Base-by-base conservation (phyloP, 306 rosid species). In the Sophora flavescens region DNA sequence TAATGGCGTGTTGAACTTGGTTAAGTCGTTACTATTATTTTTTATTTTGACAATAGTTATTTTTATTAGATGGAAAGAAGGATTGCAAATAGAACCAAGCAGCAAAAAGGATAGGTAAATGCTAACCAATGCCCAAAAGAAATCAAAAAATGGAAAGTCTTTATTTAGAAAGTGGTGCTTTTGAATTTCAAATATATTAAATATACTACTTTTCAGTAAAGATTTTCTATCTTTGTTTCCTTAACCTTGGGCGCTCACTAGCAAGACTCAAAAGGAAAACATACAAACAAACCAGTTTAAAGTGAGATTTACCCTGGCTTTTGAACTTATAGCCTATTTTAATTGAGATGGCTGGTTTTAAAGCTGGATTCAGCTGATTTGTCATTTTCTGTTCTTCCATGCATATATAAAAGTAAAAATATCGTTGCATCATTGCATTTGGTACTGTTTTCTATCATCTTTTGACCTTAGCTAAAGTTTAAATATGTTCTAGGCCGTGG, bases 401-500 rank as follows among this genome's bases (percentile, higher is more conserved):
- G 80, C 62, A 15, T 71, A 35, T 56, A 22, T 39, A 54, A 38
- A 32, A 45, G 45, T 36, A 48, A 33, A 33, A 22, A 18, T 39
- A 39, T 65, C 56, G 44, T 61, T 61, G 14, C 50, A 9, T 15
- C 45, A 16, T 42, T 44, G 58, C 50, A 36, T 54, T 47, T 58
- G 26, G 39, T 17, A 35, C 61, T 22, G 12, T 33, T 30, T 70
- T 59, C 51, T 38, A 4, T 73, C 52, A 16, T 80, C 15, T 33
- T 76, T 13, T 65, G 80, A 82, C 67, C 57, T 70, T 45, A 72
- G 13, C 42, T 45, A 36, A 69, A 41, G 44, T 65, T 65, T 50
- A 5, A 71, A 52, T 57, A 33, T 63, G 58, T 62, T 76, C 13
- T 76, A 90, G 97, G 87, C 78, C 42, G 93, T 93, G 79, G 61